Evolutionary conservation across 306 rosid species (phyloP).

Genomic region (Trifolium fragiferum): DNA sequence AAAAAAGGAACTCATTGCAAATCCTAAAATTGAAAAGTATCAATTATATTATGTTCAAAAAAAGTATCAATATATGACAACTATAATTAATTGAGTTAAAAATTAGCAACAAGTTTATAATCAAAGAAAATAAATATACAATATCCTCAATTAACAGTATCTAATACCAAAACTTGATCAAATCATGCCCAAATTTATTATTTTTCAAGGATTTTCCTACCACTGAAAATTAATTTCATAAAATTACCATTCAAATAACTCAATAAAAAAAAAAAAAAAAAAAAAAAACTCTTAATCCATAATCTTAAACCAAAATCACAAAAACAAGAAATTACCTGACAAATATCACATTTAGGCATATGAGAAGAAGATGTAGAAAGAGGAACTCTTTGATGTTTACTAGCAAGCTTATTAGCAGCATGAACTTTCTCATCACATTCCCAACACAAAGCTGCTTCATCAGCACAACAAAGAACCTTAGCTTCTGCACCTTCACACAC

Average conservation of each 20-base stretch:
- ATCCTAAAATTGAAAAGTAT: constrained; percentile 11
- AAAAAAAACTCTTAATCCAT: background rate
- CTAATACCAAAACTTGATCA: constrained; percentile 8
- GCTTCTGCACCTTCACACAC: constrained; percentile 95
- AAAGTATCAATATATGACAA: background rate
- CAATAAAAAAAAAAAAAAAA: background rate
- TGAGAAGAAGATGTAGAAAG: constrained; percentile 68
- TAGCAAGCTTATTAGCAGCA: constrained; percentile 92
- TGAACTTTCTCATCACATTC: constrained; percentile 91
- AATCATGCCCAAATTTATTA: background rate
- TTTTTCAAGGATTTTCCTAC: background rate
- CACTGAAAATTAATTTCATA: background rate
- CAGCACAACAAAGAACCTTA: constrained; percentile 89
- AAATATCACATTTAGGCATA: constrained; percentile 93
- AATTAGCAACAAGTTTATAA: background rate
- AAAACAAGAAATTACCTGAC: constrained; percentile 58
- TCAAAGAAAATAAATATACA: background rate
- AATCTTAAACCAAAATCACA: background rate
- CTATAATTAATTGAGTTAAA: background rate
- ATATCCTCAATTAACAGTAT: background rate
- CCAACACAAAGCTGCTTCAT: constrained; percentile 95
- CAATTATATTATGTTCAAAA: background rate
- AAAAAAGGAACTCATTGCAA: constrained; percentile 7
- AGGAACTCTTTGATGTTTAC: constrained; percentile 90
- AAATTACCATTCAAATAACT: background rate